phyloP scores from a whole-genome alignment of 2,329 filamentous ascomycete species.

The Rosellinia necatrix region DNA sequence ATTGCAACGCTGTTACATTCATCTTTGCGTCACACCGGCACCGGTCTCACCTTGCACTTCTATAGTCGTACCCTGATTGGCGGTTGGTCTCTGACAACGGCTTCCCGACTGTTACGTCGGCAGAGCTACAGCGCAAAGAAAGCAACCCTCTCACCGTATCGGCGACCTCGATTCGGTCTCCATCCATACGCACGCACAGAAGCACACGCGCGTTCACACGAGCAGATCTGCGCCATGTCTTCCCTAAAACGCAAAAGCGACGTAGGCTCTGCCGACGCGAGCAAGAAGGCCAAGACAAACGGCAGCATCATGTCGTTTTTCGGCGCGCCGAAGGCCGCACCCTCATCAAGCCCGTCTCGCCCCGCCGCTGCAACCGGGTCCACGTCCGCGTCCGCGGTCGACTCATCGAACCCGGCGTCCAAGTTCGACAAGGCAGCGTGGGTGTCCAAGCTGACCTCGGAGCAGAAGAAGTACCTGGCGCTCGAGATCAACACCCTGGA shows the following conservation, averaged over 20 bases:
- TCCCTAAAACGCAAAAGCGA: constrained; percentile 70
- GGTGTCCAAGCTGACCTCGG: constrained; percentile 76
- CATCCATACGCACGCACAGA: not conserved
- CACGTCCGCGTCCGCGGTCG: constrained; percentile 33
- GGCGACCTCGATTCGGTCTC: no score
- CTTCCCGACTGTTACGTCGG: not conserved
- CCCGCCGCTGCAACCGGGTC: constrained; percentile 30
- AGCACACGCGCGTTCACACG: not conserved
- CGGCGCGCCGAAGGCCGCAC: constrained; percentile 62
- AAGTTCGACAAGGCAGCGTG: constrained; percentile 91
- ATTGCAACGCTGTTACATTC: constrained; percentile 10
- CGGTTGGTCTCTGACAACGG: constrained; percentile 6
- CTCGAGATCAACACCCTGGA: constrained; percentile 92
- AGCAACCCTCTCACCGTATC: no score
- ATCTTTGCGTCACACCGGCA: constrained; percentile 24
- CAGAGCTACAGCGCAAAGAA: not conserved
- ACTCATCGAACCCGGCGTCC: constrained; percentile 35
- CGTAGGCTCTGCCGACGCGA: constrained; percentile 55
- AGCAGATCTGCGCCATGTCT: constrained; percentile 48
- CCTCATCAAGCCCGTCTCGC: no score
- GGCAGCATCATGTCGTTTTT: constrained; percentile 91
- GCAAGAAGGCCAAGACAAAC: constrained; percentile 77
- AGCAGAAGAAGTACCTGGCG: constrained; percentile 81
- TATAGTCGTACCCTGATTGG: not conserved
- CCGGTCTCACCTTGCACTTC: not conserved